Percentiles rank a stretch among this genome's conserved stretches.
Evolutionary conservation across 352 stramenopile genomes (phyloP).

Genomic region (Phytophthora agathidicida): DNA sequence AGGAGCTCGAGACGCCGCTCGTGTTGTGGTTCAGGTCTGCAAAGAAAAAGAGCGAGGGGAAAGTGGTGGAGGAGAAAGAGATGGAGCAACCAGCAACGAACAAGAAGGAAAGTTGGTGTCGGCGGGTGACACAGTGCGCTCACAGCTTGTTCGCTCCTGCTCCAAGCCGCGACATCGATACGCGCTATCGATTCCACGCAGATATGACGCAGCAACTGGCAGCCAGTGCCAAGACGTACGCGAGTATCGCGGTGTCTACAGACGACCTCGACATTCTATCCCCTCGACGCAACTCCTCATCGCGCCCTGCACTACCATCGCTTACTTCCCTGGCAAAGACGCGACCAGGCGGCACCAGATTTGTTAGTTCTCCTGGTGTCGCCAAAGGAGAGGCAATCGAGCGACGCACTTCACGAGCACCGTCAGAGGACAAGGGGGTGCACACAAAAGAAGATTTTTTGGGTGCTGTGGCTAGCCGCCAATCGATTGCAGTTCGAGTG

Average conservation of each 20-base stretch:
- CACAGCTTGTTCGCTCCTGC: background rate
- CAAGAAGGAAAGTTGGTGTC: constrained; percentile 7
- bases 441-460: constrained; percentile 38
- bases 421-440: background rate
- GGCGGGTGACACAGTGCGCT: background rate
- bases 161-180: constrained; percentile 6
- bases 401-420: constrained; percentile 3
- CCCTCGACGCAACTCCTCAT: no score
- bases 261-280: constrained; percentile 30
- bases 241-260: constrained; percentile 56
- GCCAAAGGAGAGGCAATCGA: constrained; percentile 1
- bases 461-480: constrained; percentile 40
- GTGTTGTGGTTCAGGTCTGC: constrained; percentile 35
- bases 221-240: constrained; percentile 41
- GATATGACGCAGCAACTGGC: constrained; percentile 34
- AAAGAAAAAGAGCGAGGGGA: constrained; percentile 7
- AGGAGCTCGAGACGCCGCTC: constrained; percentile 35
- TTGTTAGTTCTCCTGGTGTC: constrained; percentile 5
- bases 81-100: background rate
- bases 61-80: background rate
- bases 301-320: constrained; percentile 1
- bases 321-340: constrained; percentile 3
- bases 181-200: constrained; percentile 35
- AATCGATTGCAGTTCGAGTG: constrained; percentile 49
- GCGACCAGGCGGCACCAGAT: constrained; percentile 7